Conservation (phyloP, 2,329 filamentous ascomycete species). For the Diaporthe humulicola region DNA sequence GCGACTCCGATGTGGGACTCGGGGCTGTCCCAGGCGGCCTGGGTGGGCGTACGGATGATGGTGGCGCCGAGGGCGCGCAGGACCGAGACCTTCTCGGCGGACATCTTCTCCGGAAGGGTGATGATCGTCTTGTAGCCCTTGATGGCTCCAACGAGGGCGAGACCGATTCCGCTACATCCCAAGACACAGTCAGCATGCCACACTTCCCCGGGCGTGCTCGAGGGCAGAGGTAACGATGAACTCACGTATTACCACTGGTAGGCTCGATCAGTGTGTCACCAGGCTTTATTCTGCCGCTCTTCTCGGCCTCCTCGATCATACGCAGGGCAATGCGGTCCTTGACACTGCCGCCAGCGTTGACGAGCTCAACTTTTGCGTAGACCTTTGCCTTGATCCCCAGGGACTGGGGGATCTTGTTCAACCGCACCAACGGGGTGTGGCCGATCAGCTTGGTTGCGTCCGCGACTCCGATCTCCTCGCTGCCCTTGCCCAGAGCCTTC, state of each 20-base stretch:
- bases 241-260: constrained; percentile 91
- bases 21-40: constrained; percentile 93
- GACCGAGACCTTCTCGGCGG: constrained; percentile 96
- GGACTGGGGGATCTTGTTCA: constrained; percentile 93
- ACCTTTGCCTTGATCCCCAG: constrained; percentile 90
- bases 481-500: constrained; percentile 18
- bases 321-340: constrained; percentile 96
- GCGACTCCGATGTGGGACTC: constrained; percentile 98
- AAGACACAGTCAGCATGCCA: constrained; percentile 45
- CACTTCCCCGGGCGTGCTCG: not conserved
- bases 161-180: constrained; percentile 78
- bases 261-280: constrained; percentile 98
- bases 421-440: constrained; percentile 92
- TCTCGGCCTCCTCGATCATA: constrained; percentile 97
- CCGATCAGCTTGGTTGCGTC: constrained; percentile 90
- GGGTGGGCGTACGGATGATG: constrained; percentile 96
- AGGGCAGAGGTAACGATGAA: constrained; percentile 46
- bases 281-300: constrained; percentile 91
- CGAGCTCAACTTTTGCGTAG: constrained; percentile 92
- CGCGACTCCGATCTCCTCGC: constrained; percentile 51
- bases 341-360: constrained; percentile 93
- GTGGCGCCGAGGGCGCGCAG: constrained; percentile 94
- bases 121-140: constrained; percentile 99
- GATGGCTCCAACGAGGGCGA: constrained; percentile 93
- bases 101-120: constrained; percentile 99